Conservation (phyloP, 805 yeast genomes). For the Starmerella gropengiesseri region DNA sequence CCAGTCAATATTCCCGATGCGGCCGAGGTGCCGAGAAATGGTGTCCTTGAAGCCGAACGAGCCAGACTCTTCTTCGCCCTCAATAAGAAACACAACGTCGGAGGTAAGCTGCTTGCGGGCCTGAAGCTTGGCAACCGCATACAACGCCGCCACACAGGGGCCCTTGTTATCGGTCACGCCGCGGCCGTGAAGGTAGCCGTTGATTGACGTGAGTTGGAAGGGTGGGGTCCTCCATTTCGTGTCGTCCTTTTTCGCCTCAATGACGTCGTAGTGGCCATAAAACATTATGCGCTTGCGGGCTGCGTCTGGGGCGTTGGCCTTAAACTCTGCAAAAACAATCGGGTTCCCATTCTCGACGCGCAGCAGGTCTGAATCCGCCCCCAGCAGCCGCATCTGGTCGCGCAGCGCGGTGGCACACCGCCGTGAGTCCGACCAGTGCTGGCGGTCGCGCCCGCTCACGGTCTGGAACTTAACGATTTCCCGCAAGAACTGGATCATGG, state of each 20-base stretch:
- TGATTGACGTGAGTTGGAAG: conserved; percentile 56
- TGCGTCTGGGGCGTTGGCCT: conserved; percentile 27
- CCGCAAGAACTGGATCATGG: conserved; percentile 50
- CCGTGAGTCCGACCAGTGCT: conserved; percentile 65
- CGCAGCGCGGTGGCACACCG: conserved; percentile 72
- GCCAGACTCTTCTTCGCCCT: conserved; percentile 95
- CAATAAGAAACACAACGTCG: conserved; percentile 74
- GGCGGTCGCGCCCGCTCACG: conserved; percentile 62
- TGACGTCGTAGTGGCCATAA: conserved; percentile 96
- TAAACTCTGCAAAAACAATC: conserved; percentile 64
- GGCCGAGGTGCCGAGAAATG: conserved; percentile 35
- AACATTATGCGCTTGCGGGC: conserved; percentile 46
- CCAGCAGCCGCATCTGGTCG: conserved; percentile 51
- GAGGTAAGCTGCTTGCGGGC: conserved; percentile 42
- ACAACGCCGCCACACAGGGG: conserved; percentile 76
- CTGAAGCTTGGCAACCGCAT: conserved; percentile 66
- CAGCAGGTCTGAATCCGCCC: conserved; percentile 52
- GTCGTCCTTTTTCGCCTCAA: conserved; percentile 52
- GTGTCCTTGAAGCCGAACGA: conserved; percentile 72
- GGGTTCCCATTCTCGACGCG: conserved; percentile 78
- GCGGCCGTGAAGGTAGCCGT: conserved; percentile 81
- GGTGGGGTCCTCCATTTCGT: conserved; percentile 66
- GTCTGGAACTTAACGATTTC: conserved; percentile 61
- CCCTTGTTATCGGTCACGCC: conserved; percentile 96
- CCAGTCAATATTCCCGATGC: conserved; percentile 78